A percentile compares a stretch with the other conserved stretches of the same genome.
phyloP scores from a whole-genome alignment of 2,329 filamentous ascomycete genomes.

The Domatiomyces globalis region DNA sequence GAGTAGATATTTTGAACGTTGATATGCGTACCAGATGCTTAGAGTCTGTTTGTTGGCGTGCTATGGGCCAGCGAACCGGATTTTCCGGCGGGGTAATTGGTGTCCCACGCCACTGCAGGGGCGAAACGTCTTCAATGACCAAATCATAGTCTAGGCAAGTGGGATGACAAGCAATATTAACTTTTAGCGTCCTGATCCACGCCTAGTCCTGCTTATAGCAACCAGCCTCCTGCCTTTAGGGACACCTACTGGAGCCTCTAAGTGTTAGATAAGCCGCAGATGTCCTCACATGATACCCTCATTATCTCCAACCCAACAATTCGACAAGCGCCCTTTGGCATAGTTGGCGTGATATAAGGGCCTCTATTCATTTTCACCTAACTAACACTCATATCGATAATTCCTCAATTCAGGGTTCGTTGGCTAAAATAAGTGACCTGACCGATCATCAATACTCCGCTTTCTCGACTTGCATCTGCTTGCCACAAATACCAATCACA shows the following conservation, averaged over 20 bases:
- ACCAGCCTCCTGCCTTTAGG: constrained; percentile 16
- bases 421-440: neutral
- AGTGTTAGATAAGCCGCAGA: constrained; percentile 12
- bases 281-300: constrained; percentile 16
- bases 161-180: neutral
- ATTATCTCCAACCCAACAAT: neutral
- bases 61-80: neutral
- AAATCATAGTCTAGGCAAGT: neutral
- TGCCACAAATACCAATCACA: neutral
- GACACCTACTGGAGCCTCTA: constrained; percentile 18
- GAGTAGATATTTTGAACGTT: neutral
- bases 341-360: neutral
- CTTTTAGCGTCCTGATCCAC: neutral
- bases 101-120: no score
- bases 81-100: neutral
- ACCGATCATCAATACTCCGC: neutral
- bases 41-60: neutral
- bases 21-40: no score
- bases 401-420: neutral
- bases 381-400: neutral
- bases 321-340: neutral
- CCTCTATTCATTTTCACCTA: neutral
- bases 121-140: neutral
- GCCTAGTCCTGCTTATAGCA: constrained; percentile 17
- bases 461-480: neutral